Conservation (phyloP, 83 land plant genomes). For the Picea abies region DNA sequence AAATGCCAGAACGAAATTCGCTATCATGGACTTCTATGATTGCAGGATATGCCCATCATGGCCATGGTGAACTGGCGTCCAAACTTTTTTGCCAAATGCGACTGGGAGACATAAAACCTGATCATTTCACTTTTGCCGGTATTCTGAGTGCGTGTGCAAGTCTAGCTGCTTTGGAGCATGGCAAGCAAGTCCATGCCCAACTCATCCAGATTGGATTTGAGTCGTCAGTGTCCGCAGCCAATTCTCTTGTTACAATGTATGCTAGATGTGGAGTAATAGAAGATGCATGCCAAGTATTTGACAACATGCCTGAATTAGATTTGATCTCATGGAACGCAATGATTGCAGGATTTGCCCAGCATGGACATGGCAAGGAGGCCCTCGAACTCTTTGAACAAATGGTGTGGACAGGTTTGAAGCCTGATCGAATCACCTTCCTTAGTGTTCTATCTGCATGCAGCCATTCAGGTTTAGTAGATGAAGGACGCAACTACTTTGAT, state of each 20-base stretch:
- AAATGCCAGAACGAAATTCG: slow-evolving; percentile 15
- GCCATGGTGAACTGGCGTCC: slow-evolving; percentile 13
- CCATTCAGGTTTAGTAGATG: no score
- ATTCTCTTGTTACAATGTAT: slow-evolving; percentile 9
- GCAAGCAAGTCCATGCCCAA: slow-evolving; percentile 18
- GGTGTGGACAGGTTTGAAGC: slow-evolving; percentile 1
- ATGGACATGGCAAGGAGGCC: no score
- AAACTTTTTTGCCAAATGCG: slow-evolving; percentile 12
- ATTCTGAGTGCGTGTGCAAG: slow-evolving; percentile 9
- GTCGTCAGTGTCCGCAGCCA: neutral
- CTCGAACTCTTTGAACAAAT: neutral
- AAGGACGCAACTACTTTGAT: no score
- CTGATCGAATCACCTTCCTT: slow-evolving; percentile 46
- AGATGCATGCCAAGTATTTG: no score
- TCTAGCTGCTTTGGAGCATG: neutral
- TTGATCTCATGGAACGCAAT: no score
- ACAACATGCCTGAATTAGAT: no score
- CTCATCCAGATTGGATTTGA: slow-evolving; percentile 7
- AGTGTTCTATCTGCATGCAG: slow-evolving; percentile 15
- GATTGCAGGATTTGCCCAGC: no score
- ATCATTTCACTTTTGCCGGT: slow-evolving; percentile 10
- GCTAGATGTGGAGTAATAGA: no score
- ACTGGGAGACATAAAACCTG: slow-evolving; percentile 6
- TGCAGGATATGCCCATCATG: slow-evolving; percentile 11
- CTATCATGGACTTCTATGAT: slow-evolving; percentile 20